Conservation (phyloP, 805 yeast genomes). For the Nakazawaea ambrosiae region DNA sequence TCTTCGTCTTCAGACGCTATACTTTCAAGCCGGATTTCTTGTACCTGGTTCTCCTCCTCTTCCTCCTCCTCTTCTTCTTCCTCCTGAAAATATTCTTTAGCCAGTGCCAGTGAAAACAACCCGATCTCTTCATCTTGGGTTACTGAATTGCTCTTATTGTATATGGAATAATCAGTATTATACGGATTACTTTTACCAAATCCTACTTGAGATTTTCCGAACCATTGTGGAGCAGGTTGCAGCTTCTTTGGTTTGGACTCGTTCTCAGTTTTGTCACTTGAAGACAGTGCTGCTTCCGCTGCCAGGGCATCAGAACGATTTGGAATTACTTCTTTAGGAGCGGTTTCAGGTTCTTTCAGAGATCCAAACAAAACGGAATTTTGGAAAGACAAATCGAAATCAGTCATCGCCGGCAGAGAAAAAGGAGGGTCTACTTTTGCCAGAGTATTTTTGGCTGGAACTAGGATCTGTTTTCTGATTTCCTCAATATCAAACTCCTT, state of each 20-base stretch:
- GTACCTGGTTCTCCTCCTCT: slow-evolving; percentile 27
- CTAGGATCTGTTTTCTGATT: too few species aligned
- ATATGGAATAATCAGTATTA: slow-evolving; percentile 10
- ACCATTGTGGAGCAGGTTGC: slow-evolving; percentile 27
- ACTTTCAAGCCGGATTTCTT: background rate
- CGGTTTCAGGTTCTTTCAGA: too few species aligned
- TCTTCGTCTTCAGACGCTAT: slow-evolving; percentile 13
- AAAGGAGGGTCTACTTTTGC: too few species aligned
- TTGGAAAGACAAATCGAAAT: too few species aligned
- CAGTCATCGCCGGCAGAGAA: too few species aligned
- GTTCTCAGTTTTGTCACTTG: slow-evolving; percentile 13
- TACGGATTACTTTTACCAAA: slow-evolving; percentile 12
- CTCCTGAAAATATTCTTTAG: slow-evolving; percentile 24
- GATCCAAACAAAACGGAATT: too few species aligned
- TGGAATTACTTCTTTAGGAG: too few species aligned
- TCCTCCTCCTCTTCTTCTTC: slow-evolving; percentile 15
- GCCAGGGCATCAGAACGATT: slow-evolving; percentile 9
- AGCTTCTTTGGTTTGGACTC: slow-evolving; percentile 3
- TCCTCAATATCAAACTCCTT: too few species aligned
- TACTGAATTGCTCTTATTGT: background rate
- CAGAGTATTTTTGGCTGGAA: too few species aligned
- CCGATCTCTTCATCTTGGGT: slow-evolving; percentile 41
- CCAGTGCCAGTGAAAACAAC: slow-evolving; percentile 44
- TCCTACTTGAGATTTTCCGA: slow-evolving; percentile 14
- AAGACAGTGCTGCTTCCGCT: slow-evolving; percentile 3